Base-by-base conservation (phyloP, 805 yeast genomes). In the Kodamaea kaohsiungensis region DNA sequence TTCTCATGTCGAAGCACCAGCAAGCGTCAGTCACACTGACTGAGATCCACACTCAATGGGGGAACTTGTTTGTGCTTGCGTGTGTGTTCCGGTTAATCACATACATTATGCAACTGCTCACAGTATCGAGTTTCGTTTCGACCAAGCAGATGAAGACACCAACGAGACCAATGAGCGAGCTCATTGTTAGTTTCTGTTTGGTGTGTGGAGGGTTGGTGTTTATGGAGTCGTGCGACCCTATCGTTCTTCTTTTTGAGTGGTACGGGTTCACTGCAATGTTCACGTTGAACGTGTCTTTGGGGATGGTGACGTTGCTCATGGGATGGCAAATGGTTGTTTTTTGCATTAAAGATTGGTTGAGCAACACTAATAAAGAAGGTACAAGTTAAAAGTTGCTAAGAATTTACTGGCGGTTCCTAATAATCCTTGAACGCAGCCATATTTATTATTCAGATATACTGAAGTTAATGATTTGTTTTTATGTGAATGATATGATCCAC, bases 1-100 rank as follows among this genome's bases (percentile, higher is more conserved):
- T 87, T 12, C 78, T 95, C 57, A 95, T 95, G 99, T 91, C 98
- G 1, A 90, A 88, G 69, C 99, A 95, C 71, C 85, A 84, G 40
- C 99, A 95, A 71, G 88, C 92, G 5, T 86, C 95, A 0, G 76
- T 68, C 52, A 79, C 88, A 33, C 86, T 97, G 2, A 91, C 98
- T 2, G 76, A 71, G 15, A 82, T 95, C 57, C 99, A 95, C 69
- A 74, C 81, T 52, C 98, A 91, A 71, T 95, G 99, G 99, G 99
- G 99, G 7, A 79, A 81, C 54, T 71, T 95, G 64, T 78, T 95
- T 54, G 81, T 92, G n/a, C 81, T 83, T 60, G 98, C 91, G 1
- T 88, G 97, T 2, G 80, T 84, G 10, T 84, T 92, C 70, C 80
- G 99, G 59, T 70, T 88, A 13, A 51, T 82, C 43, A 87, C 96